phyloP scores from a whole-genome alignment of 2,329 filamentous ascomycete genomes.

The Sphaerulina musiva region DNA sequence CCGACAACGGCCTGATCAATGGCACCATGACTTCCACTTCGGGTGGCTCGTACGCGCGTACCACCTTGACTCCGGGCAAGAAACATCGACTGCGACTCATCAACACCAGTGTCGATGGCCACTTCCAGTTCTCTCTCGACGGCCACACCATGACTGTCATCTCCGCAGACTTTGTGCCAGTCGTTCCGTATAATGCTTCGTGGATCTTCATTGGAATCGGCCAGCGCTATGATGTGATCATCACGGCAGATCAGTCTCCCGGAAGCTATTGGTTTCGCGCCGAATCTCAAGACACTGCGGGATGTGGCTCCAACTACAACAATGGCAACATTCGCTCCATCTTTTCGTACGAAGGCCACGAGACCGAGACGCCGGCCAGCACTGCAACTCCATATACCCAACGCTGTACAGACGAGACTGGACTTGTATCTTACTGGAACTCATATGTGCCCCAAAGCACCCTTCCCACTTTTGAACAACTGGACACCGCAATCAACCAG shows the following conservation, averaged over 20 bases:
- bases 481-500: conserved; percentile 29
- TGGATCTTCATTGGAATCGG: conserved; percentile 36
- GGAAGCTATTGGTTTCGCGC: conserved; percentile 36
- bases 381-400: conserved; percentile 31
- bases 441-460: conserved; percentile 31
- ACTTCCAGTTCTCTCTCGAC: conserved; percentile 38
- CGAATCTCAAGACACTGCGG: conserved; percentile 24
- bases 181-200: conserved; percentile 29
- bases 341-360: conserved; percentile 37
- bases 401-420: conserved; percentile 39
- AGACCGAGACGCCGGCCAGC: conserved; percentile 28
- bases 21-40: conserved; percentile 37
- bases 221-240: conserved; percentile 39
- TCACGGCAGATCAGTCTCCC: conserved; percentile 32
- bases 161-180: conserved; percentile 35
- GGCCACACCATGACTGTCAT: conserved; percentile 34
- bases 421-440: conserved; percentile 36
- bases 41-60: conserved; percentile 27
- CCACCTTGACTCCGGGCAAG: conserved; percentile 35
- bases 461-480: conserved; percentile 28
- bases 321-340: conserved; percentile 33
- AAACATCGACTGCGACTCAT: conserved; percentile 42
- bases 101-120: conserved; percentile 42
- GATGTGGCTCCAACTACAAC: conserved; percentile 31
- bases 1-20: conserved; percentile 46